A percentile compares a stretch with the other conserved stretches of the same genome.
Conservation (phyloP, 495 filamentous ascomycete genomes). For the Aspergillus taichungensis region DNA sequence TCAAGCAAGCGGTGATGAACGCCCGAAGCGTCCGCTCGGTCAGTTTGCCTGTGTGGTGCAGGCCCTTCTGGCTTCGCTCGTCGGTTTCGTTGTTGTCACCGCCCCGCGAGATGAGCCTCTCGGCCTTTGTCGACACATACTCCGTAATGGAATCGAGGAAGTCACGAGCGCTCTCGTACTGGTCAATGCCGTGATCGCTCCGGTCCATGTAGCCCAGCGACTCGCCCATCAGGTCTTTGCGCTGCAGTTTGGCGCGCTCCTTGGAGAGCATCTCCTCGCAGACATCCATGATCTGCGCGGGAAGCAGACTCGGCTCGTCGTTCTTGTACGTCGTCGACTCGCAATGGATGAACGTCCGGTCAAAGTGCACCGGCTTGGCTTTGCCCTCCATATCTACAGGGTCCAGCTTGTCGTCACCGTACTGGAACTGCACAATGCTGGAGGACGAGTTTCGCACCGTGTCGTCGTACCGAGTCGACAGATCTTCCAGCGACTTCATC, state of each 20-base stretch:
- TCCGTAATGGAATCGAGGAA: constrained; percentile 71
- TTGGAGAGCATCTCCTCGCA: constrained; percentile 54
- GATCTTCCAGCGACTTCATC: constrained; percentile 96
- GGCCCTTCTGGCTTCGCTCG: constrained; percentile 27
- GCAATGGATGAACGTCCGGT: constrained; percentile 81
- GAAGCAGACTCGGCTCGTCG: constrained; percentile 57
- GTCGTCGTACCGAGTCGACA: constrained; percentile 84
- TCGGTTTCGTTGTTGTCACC: constrained; percentile 33
- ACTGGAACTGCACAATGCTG: constrained; percentile 90
- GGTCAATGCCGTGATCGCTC: constrained; percentile 62
- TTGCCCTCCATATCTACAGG: constrained; percentile 96
- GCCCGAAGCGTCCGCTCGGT: constrained; percentile 58
- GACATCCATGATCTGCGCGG: constrained; percentile 60
- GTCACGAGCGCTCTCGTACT: constrained; percentile 72
- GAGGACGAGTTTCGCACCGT: constrained; percentile 84
- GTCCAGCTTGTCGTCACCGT: constrained; percentile 89
- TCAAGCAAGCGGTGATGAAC: constrained; percentile 76
- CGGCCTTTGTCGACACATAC: constrained; percentile 53
- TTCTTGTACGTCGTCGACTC: constrained; percentile 72
- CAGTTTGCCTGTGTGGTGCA: constrained; percentile 73
- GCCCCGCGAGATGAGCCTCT: constrained; percentile 37
- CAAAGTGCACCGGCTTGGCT: constrained; percentile 87
- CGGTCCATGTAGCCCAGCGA: constrained; percentile 55
- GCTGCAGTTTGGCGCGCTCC: constrained; percentile 55
- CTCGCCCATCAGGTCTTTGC: constrained; percentile 44